Conservation (phyloP, 371 early-diverging fungal genomes). For the Quaeritorhiza haematococci region DNA sequence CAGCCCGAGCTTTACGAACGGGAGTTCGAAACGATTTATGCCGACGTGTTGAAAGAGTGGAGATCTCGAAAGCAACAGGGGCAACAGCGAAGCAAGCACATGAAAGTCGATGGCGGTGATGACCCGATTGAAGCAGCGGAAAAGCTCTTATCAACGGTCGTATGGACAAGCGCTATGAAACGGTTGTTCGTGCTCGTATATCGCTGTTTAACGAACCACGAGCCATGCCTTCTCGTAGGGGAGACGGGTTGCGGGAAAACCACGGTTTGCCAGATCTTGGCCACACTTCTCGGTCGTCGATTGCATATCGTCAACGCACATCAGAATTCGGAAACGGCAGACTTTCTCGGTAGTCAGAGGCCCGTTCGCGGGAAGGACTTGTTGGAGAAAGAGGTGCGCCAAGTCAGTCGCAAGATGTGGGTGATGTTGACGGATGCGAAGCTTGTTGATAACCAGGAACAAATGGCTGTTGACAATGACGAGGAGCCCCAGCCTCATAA, state of each 20-base stretch:
- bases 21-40: conserved; percentile 50
- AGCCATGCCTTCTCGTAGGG: conserved; percentile 97
- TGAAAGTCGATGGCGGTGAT: conserved; percentile 5
- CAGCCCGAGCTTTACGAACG: conserved; percentile 61
- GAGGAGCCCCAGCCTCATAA: too few relatives aligned
- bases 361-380: conserved; percentile 72
- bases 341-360: conserved; percentile 97
- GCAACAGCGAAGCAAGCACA: too few relatives aligned
- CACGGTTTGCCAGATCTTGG: conserved; percentile 92
- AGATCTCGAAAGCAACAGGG: too few relatives aligned
- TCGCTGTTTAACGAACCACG: conserved; percentile 75
- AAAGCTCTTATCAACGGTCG: conserved; percentile 41
- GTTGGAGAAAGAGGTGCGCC: conserved; percentile 39
- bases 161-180: conserved; percentile 94
- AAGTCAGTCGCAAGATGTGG: conserved; percentile 2
- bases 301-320: conserved; percentile 95
- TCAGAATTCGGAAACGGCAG: conserved; percentile 95
- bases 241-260: conserved; percentile 99
- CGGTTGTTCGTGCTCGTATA: conserved; percentile 85
- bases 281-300: conserved; percentile 54
- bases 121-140: conserved; percentile 4
- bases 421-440: conserved; percentile 19
- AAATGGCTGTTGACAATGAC: conserved; percentile 30
- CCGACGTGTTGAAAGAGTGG: conserved; percentile 18
- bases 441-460: conserved; percentile 25